Conservation (phyloP, 352 stramenopile species). For the Phytopythium montanum region DNA sequence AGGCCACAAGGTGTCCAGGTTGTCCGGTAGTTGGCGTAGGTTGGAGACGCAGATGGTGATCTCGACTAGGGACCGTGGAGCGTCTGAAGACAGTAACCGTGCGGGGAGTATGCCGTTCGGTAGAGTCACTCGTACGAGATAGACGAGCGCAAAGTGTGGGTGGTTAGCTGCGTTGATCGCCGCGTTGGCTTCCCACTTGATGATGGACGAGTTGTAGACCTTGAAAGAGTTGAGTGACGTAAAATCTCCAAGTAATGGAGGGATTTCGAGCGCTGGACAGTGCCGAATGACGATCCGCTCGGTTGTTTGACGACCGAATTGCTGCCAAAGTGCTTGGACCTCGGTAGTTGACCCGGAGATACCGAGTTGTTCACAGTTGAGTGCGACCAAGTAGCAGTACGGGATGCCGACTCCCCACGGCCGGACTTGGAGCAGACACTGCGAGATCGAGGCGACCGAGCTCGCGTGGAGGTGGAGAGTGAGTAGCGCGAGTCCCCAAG, state of each 20-base stretch:
- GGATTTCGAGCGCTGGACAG: background rate
- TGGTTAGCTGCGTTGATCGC: background rate
- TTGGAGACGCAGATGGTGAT: slow-evolving; percentile 32
- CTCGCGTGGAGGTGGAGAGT: background rate
- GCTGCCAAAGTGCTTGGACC: slow-evolving; percentile 5
- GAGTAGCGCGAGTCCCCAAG: background rate
- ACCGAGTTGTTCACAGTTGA: slow-evolving; percentile 21
- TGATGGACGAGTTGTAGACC: slow-evolving; percentile 5
- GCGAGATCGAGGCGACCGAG: background rate
- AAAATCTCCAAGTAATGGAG: background rate
- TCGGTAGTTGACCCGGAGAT: slow-evolving; percentile 8
- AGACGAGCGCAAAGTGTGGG: slow-evolving; percentile 5
- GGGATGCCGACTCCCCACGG: slow-evolving; percentile 1
- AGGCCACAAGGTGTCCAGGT: slow-evolving; percentile 39
- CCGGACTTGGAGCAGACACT: slow-evolving; percentile 12
- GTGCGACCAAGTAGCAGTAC: slow-evolving; percentile 24
- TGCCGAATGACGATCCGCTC: slow-evolving; percentile 4
- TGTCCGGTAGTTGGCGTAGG: slow-evolving; percentile 24
- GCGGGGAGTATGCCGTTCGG: slow-evolving; percentile 20
- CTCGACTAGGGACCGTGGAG: slow-evolving; percentile 16
- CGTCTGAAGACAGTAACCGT: slow-evolving; percentile 11
- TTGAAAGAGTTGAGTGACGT: slow-evolving; percentile 15
- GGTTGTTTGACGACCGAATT: slow-evolving; percentile 2
- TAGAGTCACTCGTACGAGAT: slow-evolving; percentile 24
- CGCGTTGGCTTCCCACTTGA: background rate